Base-by-base conservation (phyloP, 1,139 yeast genomes). In the Hanseniaspora uvarum region DNA sequence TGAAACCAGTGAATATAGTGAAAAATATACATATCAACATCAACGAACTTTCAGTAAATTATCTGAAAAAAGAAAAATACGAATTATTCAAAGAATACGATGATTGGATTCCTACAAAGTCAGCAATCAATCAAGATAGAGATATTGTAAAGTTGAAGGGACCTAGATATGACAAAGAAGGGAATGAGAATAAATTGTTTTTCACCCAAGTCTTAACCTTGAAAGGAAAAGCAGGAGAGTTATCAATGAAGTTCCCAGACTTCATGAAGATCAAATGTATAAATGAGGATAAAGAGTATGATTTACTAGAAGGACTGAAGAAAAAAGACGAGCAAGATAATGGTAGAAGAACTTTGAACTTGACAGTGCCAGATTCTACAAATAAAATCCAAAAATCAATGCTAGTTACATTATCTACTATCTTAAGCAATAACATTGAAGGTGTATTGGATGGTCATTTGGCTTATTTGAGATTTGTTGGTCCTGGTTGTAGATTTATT, bases 371-470 rank as follows among this genome's bases (percentile, higher is more conserved):
- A 34, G 76, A 86, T 63, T 73, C 81, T 5, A 67, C 68, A 1
- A 74, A 78, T 62, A 83, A 79, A 63, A 73, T 79, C 54, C 98
- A 94, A 71, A 79, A 83, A 59, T 74, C 94, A 36, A 80, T 92
- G 79, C 94, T 98, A 98, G 99, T 98, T 14, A 92, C 98, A 8
- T 77, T 86, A 49, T 78, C 98, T 64, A 78, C 94, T 0, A 74
- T 83, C 57, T 68, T 94, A 51, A 80, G 80, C 63, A 92, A 92
- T 69, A 79, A 84, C 62, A 75, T 92, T 39, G 73, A 78, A 49
- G 99, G 99, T 49, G 94, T 88, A 36, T 79, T 87, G 43, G 97
- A 89, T 62, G 97, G 97, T 14, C 97, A 92, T 66, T 72, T 88
- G 59, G 80, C 94, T 39, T 83, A 89, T 56, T 76, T 94, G 59